Percentiles rank a stretch among this genome's conserved stretches.
Conservation (phyloP, 1,284 basidiomycete species). For the Dichomitus squalens region DNA sequence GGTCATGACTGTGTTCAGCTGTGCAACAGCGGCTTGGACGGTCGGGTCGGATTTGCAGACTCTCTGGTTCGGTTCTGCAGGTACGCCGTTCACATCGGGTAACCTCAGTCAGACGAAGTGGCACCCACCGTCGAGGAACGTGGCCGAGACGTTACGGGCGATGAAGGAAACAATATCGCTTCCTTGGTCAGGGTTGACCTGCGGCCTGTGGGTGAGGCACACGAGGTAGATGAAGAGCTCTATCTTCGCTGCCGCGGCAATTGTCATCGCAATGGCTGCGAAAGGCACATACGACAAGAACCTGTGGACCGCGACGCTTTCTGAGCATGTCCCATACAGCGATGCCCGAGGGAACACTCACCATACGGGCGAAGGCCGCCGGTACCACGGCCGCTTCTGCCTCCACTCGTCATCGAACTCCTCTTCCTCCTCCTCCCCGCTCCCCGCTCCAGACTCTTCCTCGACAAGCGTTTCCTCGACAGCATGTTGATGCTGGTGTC, state of each 20-base stretch:
- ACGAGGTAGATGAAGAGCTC: conserved; percentile 43
- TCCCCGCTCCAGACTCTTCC: conserved; percentile 22
- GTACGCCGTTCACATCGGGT: neutral
- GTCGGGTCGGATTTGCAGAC: conserved; percentile 71
- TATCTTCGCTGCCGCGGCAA: conserved; percentile 65
- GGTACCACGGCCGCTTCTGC: conserved; percentile 64
- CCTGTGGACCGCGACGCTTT: conserved; percentile 42
- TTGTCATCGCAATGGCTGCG: conserved; percentile 51
- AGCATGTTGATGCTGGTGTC: conserved; percentile 40
- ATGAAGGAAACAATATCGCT: neutral
- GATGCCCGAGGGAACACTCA: conserved; percentile 37
- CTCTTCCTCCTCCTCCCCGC: conserved; percentile 27
- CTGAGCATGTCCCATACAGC: neutral
- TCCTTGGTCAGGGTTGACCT: conserved; percentile 22
- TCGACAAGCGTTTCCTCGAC: conserved; percentile 40
- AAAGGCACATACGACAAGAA: conserved; percentile 56
- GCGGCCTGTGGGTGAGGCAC: conserved; percentile 30
- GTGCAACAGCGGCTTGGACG: conserved; percentile 74
- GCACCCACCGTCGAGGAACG: neutral
- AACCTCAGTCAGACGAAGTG: neutral
- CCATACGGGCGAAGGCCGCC: conserved; percentile 69
- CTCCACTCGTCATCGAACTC: conserved; percentile 31
- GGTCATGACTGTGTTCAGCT: conserved; percentile 53
- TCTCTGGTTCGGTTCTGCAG: conserved; percentile 26
- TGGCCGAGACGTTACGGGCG: neutral